Percentiles rank a stretch among this genome's conserved stretches.
These are phyloP conservation scores for Botrytis medusae DNA, from an alignment of 2,329 filamentous ascomycete genomes.

Conservation along the genomic window DNA sequence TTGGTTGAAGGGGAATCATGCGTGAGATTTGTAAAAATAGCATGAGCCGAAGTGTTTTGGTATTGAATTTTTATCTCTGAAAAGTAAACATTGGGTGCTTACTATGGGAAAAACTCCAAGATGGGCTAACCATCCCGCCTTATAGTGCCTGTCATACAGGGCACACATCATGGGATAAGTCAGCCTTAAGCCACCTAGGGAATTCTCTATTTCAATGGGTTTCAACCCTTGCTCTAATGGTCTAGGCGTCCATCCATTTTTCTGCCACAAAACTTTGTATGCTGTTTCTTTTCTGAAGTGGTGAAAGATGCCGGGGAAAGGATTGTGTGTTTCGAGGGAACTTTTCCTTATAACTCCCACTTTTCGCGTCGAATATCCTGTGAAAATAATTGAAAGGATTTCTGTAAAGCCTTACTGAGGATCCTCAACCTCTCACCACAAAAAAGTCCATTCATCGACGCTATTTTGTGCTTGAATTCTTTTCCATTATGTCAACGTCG, in stretches of 20 bases:
- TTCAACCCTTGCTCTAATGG: background rate
- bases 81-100: background rate
- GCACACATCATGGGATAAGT: background rate
- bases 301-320: background rate
- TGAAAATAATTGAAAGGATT: background rate
- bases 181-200: slow-evolving; percentile 10
- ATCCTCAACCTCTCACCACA: background rate
- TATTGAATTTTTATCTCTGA: background rate
- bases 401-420: background rate
- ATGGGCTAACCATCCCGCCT: background rate
- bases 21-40: background rate
- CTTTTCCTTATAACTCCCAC: slow-evolving; percentile 6
- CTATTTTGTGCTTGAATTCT: background rate
- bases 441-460: background rate
- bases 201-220: background rate
- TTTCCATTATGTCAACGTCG: background rate
- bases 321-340: background rate
- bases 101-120: background rate
- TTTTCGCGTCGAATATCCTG: background rate
- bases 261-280: background rate
- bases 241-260: slow-evolving; percentile 10
- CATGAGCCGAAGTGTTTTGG: background rate
- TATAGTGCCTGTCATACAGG: background rate
- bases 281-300: background rate
- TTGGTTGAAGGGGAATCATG: background rate